Evolutionary conservation across 345 rosid genomes (phyloP).

Genomic region (Noccaea caerulescens): DNA sequence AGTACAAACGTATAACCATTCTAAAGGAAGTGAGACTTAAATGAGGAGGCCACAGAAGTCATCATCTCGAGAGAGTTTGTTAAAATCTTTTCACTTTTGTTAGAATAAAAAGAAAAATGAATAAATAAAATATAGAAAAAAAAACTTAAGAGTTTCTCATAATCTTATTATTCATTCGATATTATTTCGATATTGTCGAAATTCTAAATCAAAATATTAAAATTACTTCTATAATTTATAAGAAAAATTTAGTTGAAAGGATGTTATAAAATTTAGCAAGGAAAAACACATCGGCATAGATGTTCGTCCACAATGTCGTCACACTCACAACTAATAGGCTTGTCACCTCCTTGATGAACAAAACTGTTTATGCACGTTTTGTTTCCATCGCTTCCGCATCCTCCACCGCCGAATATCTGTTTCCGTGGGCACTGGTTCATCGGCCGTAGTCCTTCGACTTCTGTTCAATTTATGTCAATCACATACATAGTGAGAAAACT

Average conservation of each 20-base stretch:
- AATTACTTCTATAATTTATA: not conserved
- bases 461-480: not conserved
- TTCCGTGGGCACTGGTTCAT: conserved; percentile 3
- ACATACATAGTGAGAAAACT: not conserved
- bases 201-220: not conserved
- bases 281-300: conserved; percentile 9
- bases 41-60: not conserved
- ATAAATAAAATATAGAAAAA: not conserved
- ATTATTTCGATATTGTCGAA: not conserved
- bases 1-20: no score
- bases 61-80: not conserved
- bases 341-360: not conserved
- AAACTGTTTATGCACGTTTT: conserved; percentile 9
- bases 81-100: not conserved
- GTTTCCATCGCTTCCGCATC: conserved; percentile 27
- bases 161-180: not conserved
- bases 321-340: conserved; percentile 20
- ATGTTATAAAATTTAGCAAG: not conserved
- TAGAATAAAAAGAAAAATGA: not conserved
- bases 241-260: not conserved
- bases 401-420: conserved; percentile 21
- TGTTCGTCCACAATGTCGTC: conserved; percentile 15
- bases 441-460: not conserved
- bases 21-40: no score
- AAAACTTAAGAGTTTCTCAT: not conserved